Percentiles rank a stretch among this genome's conserved stretches.
Evolutionary conservation across 805 yeast genomes (phyloP).

Genomic region (Pichia nanzhaoensis): DNA sequence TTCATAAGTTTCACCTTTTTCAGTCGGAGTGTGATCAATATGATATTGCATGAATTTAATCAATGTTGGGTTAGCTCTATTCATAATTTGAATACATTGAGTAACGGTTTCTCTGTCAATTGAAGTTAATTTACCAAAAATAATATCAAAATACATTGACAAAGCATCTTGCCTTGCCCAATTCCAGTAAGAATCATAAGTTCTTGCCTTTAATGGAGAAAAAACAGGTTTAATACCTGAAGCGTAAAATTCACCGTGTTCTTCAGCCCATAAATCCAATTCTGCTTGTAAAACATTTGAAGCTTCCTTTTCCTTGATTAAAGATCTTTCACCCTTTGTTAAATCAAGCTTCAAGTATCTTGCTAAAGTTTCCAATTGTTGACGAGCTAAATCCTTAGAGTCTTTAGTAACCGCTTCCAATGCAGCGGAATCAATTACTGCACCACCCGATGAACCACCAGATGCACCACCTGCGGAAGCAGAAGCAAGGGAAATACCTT

Average conservation of each 20-base stretch:
- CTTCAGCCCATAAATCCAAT: conserved; percentile 84
- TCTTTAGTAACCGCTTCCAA: conserved; percentile 75
- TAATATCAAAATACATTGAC: conserved; percentile 89
- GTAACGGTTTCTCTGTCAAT: conserved; percentile 94
- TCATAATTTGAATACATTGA: conserved; percentile 96
- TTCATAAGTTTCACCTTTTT: conserved; percentile 87
- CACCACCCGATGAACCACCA: conserved; percentile 62
- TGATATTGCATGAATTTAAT: conserved; percentile 95
- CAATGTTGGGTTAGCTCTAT: conserved; percentile 88
- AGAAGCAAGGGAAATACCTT: conserved; percentile 70
- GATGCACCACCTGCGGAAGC: conserved; percentile 52
- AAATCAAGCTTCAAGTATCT: conserved; percentile 90
- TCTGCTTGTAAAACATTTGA: conserved; percentile 78
- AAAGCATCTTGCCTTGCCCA: conserved; percentile 99
- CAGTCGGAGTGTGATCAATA: conserved; percentile 76
- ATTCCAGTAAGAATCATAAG: conserved; percentile 97
- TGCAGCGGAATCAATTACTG: conserved; percentile 91
- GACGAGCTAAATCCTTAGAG: conserved; percentile 62
- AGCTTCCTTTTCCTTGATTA: conserved; percentile 79
- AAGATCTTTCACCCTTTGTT: conserved; percentile 82
- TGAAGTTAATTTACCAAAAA: conserved; percentile 84
- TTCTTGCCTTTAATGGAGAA: conserved; percentile 88
- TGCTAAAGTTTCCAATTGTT: conserved; percentile 87
- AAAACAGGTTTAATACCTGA: conserved; percentile 86
- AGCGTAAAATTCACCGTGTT: conserved; percentile 90